Percentiles rank a stretch among this genome's conserved stretches.
Evolutionary conservation across 371 early-diverging fungal genomes (phyloP).

Genomic region (Lichtheimia corymbifera): DNA sequence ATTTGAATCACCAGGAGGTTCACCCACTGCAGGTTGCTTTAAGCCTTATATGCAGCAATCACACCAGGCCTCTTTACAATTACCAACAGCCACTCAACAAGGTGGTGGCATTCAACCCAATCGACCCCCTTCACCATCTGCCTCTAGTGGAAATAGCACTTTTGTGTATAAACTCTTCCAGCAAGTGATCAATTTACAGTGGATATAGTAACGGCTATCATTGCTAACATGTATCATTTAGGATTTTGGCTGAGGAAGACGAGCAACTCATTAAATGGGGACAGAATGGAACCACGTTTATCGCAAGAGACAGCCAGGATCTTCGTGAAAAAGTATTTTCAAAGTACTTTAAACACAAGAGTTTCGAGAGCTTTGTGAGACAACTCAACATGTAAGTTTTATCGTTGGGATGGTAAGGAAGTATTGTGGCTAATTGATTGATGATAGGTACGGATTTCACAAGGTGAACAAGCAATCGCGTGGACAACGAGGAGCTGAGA

Average conservation of each 20-base stretch:
- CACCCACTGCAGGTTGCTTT: constrained; percentile 20
- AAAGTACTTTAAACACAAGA: constrained; percentile 79
- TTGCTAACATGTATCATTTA: constrained; percentile 12
- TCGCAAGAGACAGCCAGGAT: constrained; percentile 79
- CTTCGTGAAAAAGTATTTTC: constrained; percentile 73
- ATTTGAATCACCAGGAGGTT: constrained; percentile 26
- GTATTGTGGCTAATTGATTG: neutral
- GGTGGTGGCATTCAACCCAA: neutral
- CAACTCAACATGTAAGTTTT: constrained; percentile 74
- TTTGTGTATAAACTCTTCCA: constrained; percentile 35
- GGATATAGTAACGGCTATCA: neutral
- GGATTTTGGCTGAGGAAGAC: constrained; percentile 75
- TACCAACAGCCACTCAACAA: neutral
- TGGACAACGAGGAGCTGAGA: constrained; percentile 72
- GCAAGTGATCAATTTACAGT: constrained; percentile 12
- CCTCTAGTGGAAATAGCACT: constrained; percentile 13
- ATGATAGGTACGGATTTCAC: constrained; percentile 75
- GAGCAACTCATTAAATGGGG: constrained; percentile 81
- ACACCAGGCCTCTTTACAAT: neutral
- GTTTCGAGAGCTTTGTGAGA: constrained; percentile 78
- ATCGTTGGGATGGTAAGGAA: neutral
- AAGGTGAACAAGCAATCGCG: constrained; percentile 80
- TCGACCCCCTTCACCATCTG: neutral
- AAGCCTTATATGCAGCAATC: constrained; percentile 6
- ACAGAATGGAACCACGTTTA: constrained; percentile 76